Evolutionary conservation across 2,329 filamentous ascomycete genomes (phyloP).

Genomic region (Penicillium sp.): DNA sequence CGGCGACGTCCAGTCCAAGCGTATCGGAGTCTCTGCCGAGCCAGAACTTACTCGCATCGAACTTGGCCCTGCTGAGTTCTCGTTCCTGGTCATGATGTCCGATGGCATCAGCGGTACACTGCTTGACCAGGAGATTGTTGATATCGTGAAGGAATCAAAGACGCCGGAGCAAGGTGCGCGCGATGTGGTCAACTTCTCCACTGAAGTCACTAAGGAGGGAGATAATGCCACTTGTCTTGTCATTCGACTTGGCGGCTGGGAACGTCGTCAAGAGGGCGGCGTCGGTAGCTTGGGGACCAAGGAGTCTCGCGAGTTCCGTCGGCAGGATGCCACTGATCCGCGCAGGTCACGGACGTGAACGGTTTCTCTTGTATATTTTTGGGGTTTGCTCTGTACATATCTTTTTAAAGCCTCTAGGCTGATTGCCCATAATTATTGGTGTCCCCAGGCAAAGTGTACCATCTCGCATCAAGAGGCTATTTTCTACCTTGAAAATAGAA

Average conservation of each 20-base stretch:
- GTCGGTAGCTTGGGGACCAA: conserved; percentile 86
- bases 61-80: conserved; percentile 77
- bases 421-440: conserved; percentile 16
- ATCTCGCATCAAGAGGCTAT: background rate
- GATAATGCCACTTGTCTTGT: conserved; percentile 66
- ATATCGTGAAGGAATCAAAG: conserved; percentile 88
- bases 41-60: conserved; percentile 82
- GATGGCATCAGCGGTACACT: conserved; percentile 87
- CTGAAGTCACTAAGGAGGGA: conserved; percentile 69
- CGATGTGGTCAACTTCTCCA: conserved; percentile 81
- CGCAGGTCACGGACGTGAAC: conserved; percentile 60
- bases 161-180: conserved; percentile 83
- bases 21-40: conserved; percentile 90
- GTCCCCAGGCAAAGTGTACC: background rate
- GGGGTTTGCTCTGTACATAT: conserved; percentile 21
- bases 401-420: conserved; percentile 8
- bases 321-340: conserved; percentile 77
- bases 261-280: conserved; percentile 70
- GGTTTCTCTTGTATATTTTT: background rate
- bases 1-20: conserved; percentile 87
- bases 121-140: conserved; percentile 91
- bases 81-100: conserved; percentile 82
- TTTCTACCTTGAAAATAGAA: no score
- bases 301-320: conserved; percentile 82
- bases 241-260: conserved; percentile 64